Evolutionary conservation across 2,329 filamentous ascomycete species (phyloP).

Genomic region (Clonostachys rosea): DNA sequence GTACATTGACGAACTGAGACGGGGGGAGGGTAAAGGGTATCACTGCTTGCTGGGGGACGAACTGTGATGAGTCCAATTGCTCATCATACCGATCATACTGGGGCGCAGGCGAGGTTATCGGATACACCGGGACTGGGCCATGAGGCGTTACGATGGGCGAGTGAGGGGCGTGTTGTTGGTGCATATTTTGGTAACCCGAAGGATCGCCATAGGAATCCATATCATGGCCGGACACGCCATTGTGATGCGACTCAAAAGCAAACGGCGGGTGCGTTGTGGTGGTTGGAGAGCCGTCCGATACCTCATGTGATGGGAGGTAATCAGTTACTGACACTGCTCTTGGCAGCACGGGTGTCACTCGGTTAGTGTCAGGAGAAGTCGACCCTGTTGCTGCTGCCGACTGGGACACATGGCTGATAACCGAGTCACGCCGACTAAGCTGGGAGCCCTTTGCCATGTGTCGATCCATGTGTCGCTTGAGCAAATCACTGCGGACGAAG

Average conservation of each 20-base stretch:
- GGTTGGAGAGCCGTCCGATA: too few species aligned
- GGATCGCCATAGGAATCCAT: too few species aligned
- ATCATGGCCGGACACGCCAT: background rate
- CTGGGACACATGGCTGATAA: constrained; percentile 21
- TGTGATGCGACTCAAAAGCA: background rate
- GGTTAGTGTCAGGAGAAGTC: constrained; percentile 1
- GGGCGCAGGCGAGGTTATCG: background rate
- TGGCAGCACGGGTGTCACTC: constrained; percentile 6
- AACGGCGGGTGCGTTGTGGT: too few species aligned
- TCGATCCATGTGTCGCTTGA: constrained; percentile 77
- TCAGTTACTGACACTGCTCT: background rate
- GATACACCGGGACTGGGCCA: background rate
- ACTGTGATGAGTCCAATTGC: constrained; percentile 20
- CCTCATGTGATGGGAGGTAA: too few species aligned
- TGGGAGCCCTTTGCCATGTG: constrained; percentile 77
- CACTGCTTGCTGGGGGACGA: constrained; percentile 57
- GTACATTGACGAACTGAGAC: constrained; percentile 41
- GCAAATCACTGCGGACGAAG: constrained; percentile 91
- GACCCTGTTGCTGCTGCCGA: constrained; percentile 1
- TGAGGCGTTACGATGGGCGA: background rate
- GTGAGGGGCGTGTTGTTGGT: background rate
- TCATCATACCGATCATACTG: background rate
- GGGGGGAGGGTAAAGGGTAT: constrained; percentile 59
- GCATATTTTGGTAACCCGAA: background rate
- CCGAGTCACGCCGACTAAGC: constrained; percentile 65